phyloP scores from a whole-genome alignment of 2,329 filamentous ascomycete species.

The Botrytis pseudocinerea region DNA sequence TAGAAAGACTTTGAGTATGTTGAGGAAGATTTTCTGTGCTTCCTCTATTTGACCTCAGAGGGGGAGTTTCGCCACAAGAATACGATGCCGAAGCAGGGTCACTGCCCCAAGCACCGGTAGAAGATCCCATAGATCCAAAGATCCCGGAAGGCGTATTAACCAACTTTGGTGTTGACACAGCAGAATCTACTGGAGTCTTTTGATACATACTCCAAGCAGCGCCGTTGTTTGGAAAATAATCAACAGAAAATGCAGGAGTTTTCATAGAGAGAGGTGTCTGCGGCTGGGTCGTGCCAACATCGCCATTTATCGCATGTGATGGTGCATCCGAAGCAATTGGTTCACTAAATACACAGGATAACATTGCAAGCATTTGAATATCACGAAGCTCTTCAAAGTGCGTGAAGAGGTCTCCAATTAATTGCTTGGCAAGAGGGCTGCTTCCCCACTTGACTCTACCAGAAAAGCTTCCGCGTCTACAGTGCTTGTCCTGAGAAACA shows the following conservation, averaged over 20 bases:
- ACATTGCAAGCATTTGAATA: conserved; percentile 70
- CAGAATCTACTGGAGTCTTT: conserved; percentile 56
- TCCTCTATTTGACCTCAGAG: conserved; percentile 49
- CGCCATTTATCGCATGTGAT: conserved; percentile 50
- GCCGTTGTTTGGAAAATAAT: conserved; percentile 63
- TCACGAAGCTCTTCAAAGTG: conserved; percentile 64
- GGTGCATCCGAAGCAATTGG: conserved; percentile 55
- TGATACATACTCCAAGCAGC: conserved; percentile 54
- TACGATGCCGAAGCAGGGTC: conserved; percentile 59
- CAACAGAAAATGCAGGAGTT: conserved; percentile 64
- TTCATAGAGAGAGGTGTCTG: conserved; percentile 66
- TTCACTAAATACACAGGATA: conserved; percentile 69
- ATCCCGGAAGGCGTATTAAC: conserved; percentile 56
- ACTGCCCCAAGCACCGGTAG: conserved; percentile 53
- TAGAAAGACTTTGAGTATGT: conserved; percentile 55
- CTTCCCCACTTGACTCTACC: conserved; percentile 68
- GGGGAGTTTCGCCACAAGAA: conserved; percentile 63
- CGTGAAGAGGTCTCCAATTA: conserved; percentile 62
- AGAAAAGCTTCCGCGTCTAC: conserved; percentile 43
- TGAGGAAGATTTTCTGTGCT: conserved; percentile 51
- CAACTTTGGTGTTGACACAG: conserved; percentile 57
- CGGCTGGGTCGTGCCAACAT: conserved; percentile 56
- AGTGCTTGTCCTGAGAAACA: conserved; percentile 45
- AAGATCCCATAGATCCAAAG: conserved; percentile 58
- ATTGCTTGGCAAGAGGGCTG: conserved; percentile 62